Evolutionary conservation across 1,284 basidiomycete genomes (phyloP), one percentile per base, ranked within the genome.

Genomic region (Megacollybia platyphylla): DNA sequence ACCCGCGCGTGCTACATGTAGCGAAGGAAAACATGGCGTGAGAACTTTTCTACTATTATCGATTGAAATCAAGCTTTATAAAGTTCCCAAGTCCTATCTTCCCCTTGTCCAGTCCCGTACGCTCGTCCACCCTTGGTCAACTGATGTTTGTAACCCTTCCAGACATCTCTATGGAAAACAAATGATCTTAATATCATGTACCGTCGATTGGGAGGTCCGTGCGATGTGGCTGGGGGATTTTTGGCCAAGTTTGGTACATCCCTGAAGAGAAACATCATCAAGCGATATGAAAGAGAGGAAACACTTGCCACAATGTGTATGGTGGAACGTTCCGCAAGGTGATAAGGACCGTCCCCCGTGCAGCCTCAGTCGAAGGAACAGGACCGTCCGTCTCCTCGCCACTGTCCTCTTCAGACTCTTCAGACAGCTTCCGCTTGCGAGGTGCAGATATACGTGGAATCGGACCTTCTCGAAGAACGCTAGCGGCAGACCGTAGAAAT

Each of bases 241-340:
- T 91, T 92, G 0, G 90, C 91, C 7, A 96, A 66, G 36, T 76
- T 71, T 4, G 84, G 76, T 36, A 91, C 48, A 56, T 89, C 75
- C 89, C 86, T 88, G 46, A 39, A 36, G 11, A 46, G 39, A 42
- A 9, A 42, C 2, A 55, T 46, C 20, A 48, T 29, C 27, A 28
- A 15, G 7, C 10, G 35, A 11, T 13, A 7, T 28, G 40, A 30
- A 17, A 39, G 40, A 37, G 48, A 15, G 15, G 15, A 41, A 44
- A 49, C 24, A 60, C 65, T 44, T 54, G 84, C 90, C 94, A 98
- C 43, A 81, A 63, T 1, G 86, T 90, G 58, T 98, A 98, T 0
- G 94, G 96, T 0, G 74, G 52, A 17, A 85, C 83, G 56, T 94
- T 88, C 41, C 93, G 75, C 30, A 97, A 64, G 0, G 94, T 96